These are phyloP conservation scores for Myxozyma monticola DNA, from an alignment of 805 yeast species.

Conservation along the genomic window DNA sequence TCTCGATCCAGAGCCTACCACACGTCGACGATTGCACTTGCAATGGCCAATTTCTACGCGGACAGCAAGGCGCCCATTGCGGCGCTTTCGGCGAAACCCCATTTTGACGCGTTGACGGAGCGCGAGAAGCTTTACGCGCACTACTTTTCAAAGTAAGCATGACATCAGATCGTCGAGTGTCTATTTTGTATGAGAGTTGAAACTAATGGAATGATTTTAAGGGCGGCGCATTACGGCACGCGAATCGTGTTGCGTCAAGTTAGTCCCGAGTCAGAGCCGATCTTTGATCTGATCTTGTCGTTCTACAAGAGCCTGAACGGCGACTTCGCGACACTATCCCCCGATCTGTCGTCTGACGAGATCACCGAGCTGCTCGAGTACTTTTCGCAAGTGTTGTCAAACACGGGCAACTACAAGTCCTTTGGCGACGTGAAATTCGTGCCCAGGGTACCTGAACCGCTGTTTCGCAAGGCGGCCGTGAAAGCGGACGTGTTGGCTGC, in stretches of 20 bases:
- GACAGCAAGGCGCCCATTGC: constrained; percentile 70
- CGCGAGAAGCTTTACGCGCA: constrained; percentile 75
- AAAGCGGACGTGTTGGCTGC: constrained; percentile 40
- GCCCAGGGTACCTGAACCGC: constrained; percentile 56
- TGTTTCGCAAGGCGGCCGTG: constrained; percentile 50
- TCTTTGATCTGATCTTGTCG: constrained; percentile 65
- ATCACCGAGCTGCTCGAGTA: constrained; percentile 55
- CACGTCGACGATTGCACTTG: too few species aligned
- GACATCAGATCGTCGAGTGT: not conserved
- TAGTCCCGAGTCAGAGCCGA: constrained; percentile 74
- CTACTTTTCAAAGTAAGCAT: constrained; percentile 56
- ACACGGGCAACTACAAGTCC: constrained; percentile 75
- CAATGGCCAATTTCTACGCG: constrained; percentile 39
- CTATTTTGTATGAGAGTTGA: not conserved
- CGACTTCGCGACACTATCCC: not conserved
- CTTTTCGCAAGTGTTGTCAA: constrained; percentile 61
- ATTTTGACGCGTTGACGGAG: constrained; percentile 62
- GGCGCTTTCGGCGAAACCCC: constrained; percentile 64
- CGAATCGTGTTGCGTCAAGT: constrained; percentile 78
- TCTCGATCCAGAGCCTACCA: too few species aligned
- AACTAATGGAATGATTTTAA: not conserved
- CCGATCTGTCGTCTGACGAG: constrained; percentile 40
- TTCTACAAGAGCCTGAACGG: constrained; percentile 46
- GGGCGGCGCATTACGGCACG: constrained; percentile 80
- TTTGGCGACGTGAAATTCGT: constrained; percentile 87